Percentiles rank a stretch among this genome's conserved stretches.
Conservation (phyloP, 176 grass and related monocot genomes). For the Musa beccarii region DNA sequence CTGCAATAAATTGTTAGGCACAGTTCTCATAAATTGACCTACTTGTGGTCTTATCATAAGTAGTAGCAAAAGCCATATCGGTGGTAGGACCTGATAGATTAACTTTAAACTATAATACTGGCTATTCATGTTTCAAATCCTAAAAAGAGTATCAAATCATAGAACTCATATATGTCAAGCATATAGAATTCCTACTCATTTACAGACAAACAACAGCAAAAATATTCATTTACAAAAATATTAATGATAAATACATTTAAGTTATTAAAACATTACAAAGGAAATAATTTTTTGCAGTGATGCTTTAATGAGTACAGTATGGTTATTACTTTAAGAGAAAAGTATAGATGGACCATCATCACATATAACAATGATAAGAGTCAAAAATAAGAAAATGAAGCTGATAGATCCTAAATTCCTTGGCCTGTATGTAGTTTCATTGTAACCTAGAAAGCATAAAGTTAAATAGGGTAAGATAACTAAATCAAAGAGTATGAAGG, state of each 20-base stretch:
- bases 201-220: not conserved
- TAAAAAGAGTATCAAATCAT: too few species aligned
- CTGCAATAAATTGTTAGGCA: too few species aligned
- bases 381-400: not conserved
- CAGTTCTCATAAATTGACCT: too few species aligned
- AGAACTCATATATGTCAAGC: too few species aligned
- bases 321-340: not conserved
- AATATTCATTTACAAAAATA: not conserved
- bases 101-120: too few species aligned
- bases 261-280: not conserved
- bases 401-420: not conserved
- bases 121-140: too few species aligned
- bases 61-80: too few species aligned
- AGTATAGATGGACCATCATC: not conserved
- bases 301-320: not conserved
- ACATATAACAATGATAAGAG: not conserved
- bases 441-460: conserved; percentile 3
- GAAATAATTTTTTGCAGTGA: not conserved
- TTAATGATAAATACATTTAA: not conserved
- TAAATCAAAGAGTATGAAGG: conserved; percentile 1
- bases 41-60: too few species aligned
- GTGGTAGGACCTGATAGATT: too few species aligned
- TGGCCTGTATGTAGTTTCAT: not conserved
- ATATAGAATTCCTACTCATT: too few species aligned
- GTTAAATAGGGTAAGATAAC: conserved; percentile 1